Percentiles rank a stretch among this genome's conserved stretches.
phyloP scores from a whole-genome alignment of 345 rosid genomes.

The Citrus unshiu region DNA sequence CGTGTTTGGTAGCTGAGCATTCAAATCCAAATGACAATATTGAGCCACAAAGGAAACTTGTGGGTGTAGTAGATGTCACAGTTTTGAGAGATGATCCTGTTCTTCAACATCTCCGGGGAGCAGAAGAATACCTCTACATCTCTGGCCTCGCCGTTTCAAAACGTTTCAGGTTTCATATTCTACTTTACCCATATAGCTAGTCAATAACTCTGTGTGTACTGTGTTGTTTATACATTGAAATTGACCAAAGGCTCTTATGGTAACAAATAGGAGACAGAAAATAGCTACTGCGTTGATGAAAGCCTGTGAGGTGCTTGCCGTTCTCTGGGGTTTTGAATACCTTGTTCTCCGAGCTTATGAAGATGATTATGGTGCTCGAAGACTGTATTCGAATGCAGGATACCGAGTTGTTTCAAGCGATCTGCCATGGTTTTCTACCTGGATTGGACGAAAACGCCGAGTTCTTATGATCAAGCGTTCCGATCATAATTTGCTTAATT shows the following conservation, averaged over 20 bases:
- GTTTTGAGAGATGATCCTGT: conserved; percentile 52
- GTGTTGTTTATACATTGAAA: neutral
- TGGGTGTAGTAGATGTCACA: conserved; percentile 80
- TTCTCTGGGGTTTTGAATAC: conserved; percentile 56
- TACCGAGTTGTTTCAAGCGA: conserved; percentile 55
- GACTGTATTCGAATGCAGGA: conserved; percentile 67
- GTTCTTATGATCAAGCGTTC: conserved; percentile 62
- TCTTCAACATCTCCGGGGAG: conserved; percentile 47
- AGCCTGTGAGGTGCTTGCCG: conserved; percentile 65
- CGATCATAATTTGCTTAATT: neutral
- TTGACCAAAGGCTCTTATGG: neutral
- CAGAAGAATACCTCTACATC: conserved; percentile 71
- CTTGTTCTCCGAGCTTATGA: conserved; percentile 74
- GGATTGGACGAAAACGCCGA: conserved; percentile 74
- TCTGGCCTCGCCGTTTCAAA: conserved; percentile 80
- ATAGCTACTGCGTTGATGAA: conserved; percentile 64
- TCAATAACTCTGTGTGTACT: neutral
- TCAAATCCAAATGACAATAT: conserved; percentile 16
- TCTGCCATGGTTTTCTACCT: conserved; percentile 58
- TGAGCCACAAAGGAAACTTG: conserved; percentile 29
- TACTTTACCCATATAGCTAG: neutral
- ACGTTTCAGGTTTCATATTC: conserved; percentile 42
- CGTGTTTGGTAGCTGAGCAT: conserved; percentile 77
- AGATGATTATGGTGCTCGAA: conserved; percentile 72
- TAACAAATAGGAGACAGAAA: conserved; percentile 55